phyloP scores from a whole-genome alignment of 805 yeast genomes.

The Scheffersomyces spartinae region DNA sequence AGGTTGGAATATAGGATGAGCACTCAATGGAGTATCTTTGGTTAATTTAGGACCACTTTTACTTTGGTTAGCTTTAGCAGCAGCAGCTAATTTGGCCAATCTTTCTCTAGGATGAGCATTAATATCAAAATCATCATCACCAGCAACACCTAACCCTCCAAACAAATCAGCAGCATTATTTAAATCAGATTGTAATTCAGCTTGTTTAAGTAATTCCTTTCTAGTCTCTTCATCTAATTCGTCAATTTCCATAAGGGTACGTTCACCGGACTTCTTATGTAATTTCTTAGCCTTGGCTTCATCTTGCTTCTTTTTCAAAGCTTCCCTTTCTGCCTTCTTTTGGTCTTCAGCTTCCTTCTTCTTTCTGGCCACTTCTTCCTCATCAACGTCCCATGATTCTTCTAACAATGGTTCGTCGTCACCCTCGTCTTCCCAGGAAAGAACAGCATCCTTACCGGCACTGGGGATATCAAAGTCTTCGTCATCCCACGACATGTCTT shows the following conservation, averaged over 20 bases:
- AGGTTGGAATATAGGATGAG: conserved; percentile 78
- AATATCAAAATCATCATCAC: conserved; percentile 20
- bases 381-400: conserved; percentile 83
- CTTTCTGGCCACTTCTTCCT: conserved; percentile 53
- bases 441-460: conserved; percentile 32
- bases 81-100: conserved; percentile 34
- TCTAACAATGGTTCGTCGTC: conserved; percentile 64
- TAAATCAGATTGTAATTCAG: conserved; percentile 76
- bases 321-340: conserved; percentile 35
- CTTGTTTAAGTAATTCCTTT: conserved; percentile 61
- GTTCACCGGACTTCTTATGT: conserved; percentile 24
- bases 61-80: conserved; percentile 20
- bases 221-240: conserved; percentile 64
- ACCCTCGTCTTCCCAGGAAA: conserved; percentile 76
- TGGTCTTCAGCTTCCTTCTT: conserved; percentile 29
- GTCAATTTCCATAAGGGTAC: conserved; percentile 46
- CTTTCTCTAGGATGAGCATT: conserved; percentile 43
- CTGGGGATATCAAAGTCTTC: conserved; percentile 76
- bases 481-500: conserved; percentile 62
- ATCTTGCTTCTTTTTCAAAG: conserved; percentile 11
- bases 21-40: conserved; percentile 54
- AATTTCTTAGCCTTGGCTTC: conserved; percentile 22
- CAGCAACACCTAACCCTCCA: conserved; percentile 54
- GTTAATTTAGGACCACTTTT: conserved; percentile 31
- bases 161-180: conserved; percentile 89